Evolutionary conservation across 495 filamentous ascomycete genomes (phyloP), one percentile per base, ranked within the genome.

Genomic region (Daldinia concentrica): DNA sequence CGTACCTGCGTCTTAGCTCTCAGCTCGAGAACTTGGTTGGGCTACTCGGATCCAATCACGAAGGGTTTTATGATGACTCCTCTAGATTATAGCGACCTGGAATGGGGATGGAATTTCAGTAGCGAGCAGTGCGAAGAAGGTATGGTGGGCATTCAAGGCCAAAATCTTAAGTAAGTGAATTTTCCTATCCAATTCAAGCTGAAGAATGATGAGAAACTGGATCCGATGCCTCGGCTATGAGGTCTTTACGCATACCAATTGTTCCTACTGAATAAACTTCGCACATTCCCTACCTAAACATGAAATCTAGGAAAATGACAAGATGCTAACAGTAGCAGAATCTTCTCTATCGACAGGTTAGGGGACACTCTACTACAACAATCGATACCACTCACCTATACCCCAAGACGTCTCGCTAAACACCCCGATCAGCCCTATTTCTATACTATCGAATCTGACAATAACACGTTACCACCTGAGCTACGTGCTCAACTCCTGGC

Each of bases 31-130:
- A 90, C 96, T 11, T 98, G 94, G 94, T 81, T 99, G 17, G 93
- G 93, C 32, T 99, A 98, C 76, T 89, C 92, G 0, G 91, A 97
- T 69, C 87, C 91, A 1, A 86, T 92, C 58, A 94, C 91, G 6
- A 92, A 91, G 73, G 87, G 86, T 37, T 97, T 98, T 71, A 93
- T 93, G 86, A 89, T 97, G 69, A 98, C 94, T 0, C 95, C 96
- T 0, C 79, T 99, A 39, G 91, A 91, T 74, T 97, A 97, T 72
- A 86, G 87, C 29, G 90, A 89, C n/a, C 85, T 99, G 6, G 93
- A 97, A 75, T 97, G 92, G 84, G 95, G 92, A 22, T 97, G 94
- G 90, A 97, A 92, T 72, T 98, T 99, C 73, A 95, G 91, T 73
- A 97, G 93, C 73, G 93, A 97, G 80, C 91, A 95, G 74, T 96